These are phyloP conservation scores for Microcera coccophila DNA, from an alignment of 2,329 filamentous ascomycete genomes.

Conservation along the genomic window DNA sequence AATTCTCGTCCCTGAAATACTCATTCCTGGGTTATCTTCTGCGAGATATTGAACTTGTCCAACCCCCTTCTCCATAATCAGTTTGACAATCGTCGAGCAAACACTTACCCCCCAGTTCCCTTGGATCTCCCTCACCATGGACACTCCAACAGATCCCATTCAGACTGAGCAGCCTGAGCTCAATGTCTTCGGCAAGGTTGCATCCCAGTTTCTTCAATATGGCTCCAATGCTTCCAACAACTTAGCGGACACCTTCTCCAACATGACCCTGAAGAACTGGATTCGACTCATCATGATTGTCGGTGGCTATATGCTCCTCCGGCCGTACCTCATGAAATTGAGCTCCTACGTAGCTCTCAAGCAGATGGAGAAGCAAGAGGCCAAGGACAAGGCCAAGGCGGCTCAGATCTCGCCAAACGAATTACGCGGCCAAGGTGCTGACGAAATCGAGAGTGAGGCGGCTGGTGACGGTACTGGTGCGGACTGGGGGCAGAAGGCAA, in stretches of 20 bases:
- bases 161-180: slow-evolving; percentile 27
- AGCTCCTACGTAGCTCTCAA: slow-evolving; percentile 61
- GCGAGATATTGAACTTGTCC: background rate
- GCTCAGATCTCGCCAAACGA: slow-evolving; percentile 62
- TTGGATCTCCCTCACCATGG: too few relatives aligned
- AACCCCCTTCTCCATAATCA: background rate
- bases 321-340: slow-evolving; percentile 69
- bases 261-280: slow-evolving; percentile 51
- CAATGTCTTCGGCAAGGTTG: slow-evolving; percentile 33
- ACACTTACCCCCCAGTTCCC: background rate
- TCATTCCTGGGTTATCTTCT: background rate
- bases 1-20: background rate
- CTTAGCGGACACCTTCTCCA: slow-evolving; percentile 44
- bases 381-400: slow-evolving; percentile 52
- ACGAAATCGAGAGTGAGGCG: slow-evolving; percentile 49
- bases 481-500: slow-evolving; percentile 67
- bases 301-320: slow-evolving; percentile 67
- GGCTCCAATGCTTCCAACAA: slow-evolving; percentile 45
- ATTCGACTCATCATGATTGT: slow-evolving; percentile 69
- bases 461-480: slow-evolving; percentile 45
- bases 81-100: background rate
- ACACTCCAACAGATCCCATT: slow-evolving; percentile 23
- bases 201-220: slow-evolving; percentile 32
- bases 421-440: slow-evolving; percentile 54
- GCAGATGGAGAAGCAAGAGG: slow-evolving; percentile 58